Evolutionary conservation across 2,329 filamentous ascomycete genomes (phyloP).

Genomic region (Penicillium concentricum): DNA sequence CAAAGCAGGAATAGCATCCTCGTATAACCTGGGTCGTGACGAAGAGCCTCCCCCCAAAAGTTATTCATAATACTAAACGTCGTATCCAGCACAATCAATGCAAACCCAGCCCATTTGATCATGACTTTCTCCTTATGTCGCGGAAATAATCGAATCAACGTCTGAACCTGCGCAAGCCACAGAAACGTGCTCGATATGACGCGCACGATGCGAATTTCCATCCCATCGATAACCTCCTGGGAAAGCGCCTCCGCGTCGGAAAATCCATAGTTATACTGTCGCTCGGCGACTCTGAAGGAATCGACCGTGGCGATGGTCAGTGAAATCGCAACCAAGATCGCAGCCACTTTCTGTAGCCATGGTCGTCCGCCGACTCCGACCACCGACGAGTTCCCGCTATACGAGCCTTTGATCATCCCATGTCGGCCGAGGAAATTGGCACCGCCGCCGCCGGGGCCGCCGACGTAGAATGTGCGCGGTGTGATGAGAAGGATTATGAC

Average conservation of each 20-base stretch:
- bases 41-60: slow-evolving; percentile 60
- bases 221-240: slow-evolving; percentile 74
- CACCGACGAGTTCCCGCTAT: slow-evolving; percentile 61
- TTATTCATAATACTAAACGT: slow-evolving; percentile 90
- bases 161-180: slow-evolving; percentile 97
- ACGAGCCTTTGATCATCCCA: slow-evolving; percentile 81
- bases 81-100: slow-evolving; percentile 84
- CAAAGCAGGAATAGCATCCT: slow-evolving; percentile 84
- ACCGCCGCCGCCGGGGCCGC: slow-evolving; percentile 60
- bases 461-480: slow-evolving; percentile 88
- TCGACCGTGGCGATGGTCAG: slow-evolving; percentile 91
- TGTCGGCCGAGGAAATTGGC: slow-evolving; percentile 76
- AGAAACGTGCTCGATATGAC: slow-evolving; percentile 95
- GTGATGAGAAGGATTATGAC: slow-evolving; percentile 93
- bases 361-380: slow-evolving; percentile 87
- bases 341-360: slow-evolving; percentile 79
- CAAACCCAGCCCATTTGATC: slow-evolving; percentile 98
- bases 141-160: slow-evolving; percentile 89
- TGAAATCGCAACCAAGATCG: slow-evolving; percentile 69
- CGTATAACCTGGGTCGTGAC: slow-evolving; percentile 69
- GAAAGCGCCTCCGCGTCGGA: slow-evolving; percentile 78
- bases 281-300: slow-evolving; percentile 79
- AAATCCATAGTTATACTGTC: slow-evolving; percentile 75
- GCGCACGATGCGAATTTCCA: slow-evolving; percentile 84
- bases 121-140: slow-evolving; percentile 96